A percentile compares a stretch with the other conserved stretches of the same genome.
Evolutionary conservation across 1,284 basidiomycete species (phyloP).

Genomic region (Tilletiaria anomala): DNA sequence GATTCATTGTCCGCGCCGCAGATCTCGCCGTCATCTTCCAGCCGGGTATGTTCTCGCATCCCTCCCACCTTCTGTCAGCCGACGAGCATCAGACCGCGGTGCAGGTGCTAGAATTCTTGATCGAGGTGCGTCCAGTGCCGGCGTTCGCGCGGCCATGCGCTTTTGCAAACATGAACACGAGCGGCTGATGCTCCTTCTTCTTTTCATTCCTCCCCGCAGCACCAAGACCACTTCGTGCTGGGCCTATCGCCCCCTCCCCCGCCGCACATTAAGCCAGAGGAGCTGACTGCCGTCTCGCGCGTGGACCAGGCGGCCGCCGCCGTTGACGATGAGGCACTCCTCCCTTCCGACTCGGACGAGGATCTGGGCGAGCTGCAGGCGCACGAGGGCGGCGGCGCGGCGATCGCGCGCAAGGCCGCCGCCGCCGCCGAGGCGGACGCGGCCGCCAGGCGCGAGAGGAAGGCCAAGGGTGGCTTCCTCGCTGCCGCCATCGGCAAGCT

Average conservation of each 20-base stretch:
- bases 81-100: slow-evolving; percentile 71
- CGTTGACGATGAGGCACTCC: slow-evolving; percentile 7
- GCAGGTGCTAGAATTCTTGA: slow-evolving; percentile 81
- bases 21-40: slow-evolving; percentile 39
- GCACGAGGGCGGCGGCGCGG: slow-evolving; percentile 35
- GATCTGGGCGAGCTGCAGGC: slow-evolving; percentile 30
- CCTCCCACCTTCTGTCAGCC: slow-evolving; percentile 47
- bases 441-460: background rate
- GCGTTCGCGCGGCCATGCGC: too few species aligned
- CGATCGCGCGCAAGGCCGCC: background rate
- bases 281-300: slow-evolving; percentile 27
- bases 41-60: slow-evolving; percentile 56
- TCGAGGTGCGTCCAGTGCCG: too few species aligned
- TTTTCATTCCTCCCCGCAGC: too few species aligned
- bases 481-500: too few species aligned
- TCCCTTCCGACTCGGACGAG: slow-evolving; percentile 36
- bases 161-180: too few species aligned
- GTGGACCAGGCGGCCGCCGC: slow-evolving; percentile 5
- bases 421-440: background rate
- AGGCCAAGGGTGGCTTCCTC: too few species aligned
- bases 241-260: slow-evolving; percentile 27
- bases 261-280: slow-evolving; percentile 15
- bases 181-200: too few species aligned
- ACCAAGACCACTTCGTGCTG: slow-evolving; percentile 37
- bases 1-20: slow-evolving; percentile 6